Evolutionary conservation across 345 rosid species (phyloP).

Genomic region (Eucalyptus pauciflora): DNA sequence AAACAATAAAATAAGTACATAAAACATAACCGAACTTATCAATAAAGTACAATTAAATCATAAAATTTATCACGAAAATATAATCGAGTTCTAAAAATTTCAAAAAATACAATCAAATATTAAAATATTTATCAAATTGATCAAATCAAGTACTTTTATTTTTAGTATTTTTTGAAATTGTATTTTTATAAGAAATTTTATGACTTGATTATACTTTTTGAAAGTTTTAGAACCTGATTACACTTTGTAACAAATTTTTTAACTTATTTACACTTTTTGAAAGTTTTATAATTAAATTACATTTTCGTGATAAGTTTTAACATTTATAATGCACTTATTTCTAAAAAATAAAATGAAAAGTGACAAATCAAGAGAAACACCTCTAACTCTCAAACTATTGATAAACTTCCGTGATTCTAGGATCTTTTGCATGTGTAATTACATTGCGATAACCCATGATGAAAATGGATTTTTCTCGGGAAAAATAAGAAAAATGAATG

Average conservation of each 20-base stretch:
- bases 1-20: neutral
- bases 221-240: too few relatives aligned
- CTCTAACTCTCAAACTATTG: neutral
- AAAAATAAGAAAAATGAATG: neutral
- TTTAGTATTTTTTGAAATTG: too few relatives aligned
- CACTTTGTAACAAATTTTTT: too few relatives aligned
- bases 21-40: accelerated
- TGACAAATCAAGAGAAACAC: neutral
- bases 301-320: accelerated
- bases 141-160: too few relatives aligned
- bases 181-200: accelerated
- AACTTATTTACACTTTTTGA: too few relatives aligned
- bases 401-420: neutral
- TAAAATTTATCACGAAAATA: accelerated
- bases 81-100: accelerated
- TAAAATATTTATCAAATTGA: too few relatives aligned
- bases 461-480: neutral
- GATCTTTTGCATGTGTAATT: neutral
- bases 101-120: too few relatives aligned
- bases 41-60: too few relatives aligned
- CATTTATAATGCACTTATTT: accelerated
- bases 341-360: neutral
- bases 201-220: accelerated
- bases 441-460: neutral
- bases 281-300: accelerated